Evolutionary conservation across 805 yeast genomes (phyloP).

Genomic region (Wickerhamiella lipophila): DNA sequence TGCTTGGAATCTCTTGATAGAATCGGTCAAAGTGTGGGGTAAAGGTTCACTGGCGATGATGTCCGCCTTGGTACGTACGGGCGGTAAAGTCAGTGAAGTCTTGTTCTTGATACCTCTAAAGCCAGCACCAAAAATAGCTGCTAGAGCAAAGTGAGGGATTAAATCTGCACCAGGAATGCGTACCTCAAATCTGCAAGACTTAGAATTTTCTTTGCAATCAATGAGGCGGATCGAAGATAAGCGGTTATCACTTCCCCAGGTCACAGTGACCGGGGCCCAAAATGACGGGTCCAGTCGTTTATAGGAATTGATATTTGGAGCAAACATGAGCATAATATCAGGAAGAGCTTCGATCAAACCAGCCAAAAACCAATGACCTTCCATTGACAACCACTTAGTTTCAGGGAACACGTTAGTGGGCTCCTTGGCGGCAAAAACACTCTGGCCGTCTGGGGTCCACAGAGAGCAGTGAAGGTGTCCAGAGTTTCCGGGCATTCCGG

Average conservation of each 20-base stretch:
- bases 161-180: slow-evolving; percentile 31
- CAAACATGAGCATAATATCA: slow-evolving; percentile 29
- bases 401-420: slow-evolving; percentile 25
- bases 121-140: slow-evolving; percentile 27
- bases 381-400: slow-evolving; percentile 20
- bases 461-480: slow-evolving; percentile 28
- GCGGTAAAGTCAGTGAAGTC: slow-evolving; percentile 22
- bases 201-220: slow-evolving; percentile 21
- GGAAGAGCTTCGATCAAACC: slow-evolving; percentile 26
- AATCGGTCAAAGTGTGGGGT: slow-evolving; percentile 23
- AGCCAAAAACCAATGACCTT: slow-evolving; percentile 27
- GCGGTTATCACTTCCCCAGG: slow-evolving; percentile 29
- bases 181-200: slow-evolving; percentile 27
- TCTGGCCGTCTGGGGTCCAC: slow-evolving; percentile 19
- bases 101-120: slow-evolving; percentile 24
- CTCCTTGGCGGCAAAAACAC: slow-evolving; percentile 23
- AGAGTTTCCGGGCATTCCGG: slow-evolving; percentile 29
- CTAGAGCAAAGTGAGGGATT: slow-evolving; percentile 27
- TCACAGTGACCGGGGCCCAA: slow-evolving; percentile 30
- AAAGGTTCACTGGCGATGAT: slow-evolving; percentile 20
- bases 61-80: slow-evolving; percentile 23
- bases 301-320: slow-evolving; percentile 29
- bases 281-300: slow-evolving; percentile 28
- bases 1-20: slow-evolving; percentile 22
- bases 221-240: slow-evolving; percentile 28